phyloP scores from a whole-genome alignment of 2,329 filamentous ascomycete genomes.

The Stagonosporopsis vannaccii region DNA sequence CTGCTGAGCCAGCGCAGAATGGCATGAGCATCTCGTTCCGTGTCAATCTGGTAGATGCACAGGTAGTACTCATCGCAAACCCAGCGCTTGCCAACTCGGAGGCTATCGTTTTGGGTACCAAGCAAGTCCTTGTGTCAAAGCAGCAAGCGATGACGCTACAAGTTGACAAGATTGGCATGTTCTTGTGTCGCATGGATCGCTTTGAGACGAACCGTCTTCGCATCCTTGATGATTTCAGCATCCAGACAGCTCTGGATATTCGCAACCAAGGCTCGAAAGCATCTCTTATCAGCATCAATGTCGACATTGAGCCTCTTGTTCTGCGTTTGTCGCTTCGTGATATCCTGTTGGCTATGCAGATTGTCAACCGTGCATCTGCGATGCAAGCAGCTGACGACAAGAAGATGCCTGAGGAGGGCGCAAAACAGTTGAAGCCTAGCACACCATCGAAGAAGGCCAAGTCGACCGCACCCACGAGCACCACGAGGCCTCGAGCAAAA shows the following conservation, averaged over 20 bases:
- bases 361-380: constrained; percentile 88
- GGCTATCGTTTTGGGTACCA: constrained; percentile 92
- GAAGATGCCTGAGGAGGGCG: constrained; percentile 58
- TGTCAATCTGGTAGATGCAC: constrained; percentile 93
- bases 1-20: constrained; percentile 42
- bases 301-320: constrained; percentile 90
- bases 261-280: constrained; percentile 65
- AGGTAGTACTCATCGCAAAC: constrained; percentile 95
- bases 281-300: constrained; percentile 76
- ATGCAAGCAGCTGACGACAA: constrained; percentile 68
- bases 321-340: constrained; percentile 90
- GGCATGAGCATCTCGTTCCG: constrained; percentile 84
- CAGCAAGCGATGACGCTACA: constrained; percentile 95
- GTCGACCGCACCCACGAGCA: constrained; percentile 55
- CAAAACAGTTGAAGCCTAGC: constrained; percentile 62
- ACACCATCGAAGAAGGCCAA: constrained; percentile 57
- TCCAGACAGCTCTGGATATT: constrained; percentile 87
- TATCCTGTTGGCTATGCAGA: constrained; percentile 92
- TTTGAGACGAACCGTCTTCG: constrained; percentile 90
- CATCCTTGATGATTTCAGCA: constrained; percentile 95
- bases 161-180: constrained; percentile 95
- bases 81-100: constrained; percentile 89
- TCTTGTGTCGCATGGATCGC: constrained; percentile 96
- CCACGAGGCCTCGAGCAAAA: constrained; percentile 56
- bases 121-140: constrained; percentile 89